These are phyloP conservation scores for Kodamaea arcana DNA, from an alignment of 1,139 yeast species.

Conservation along the genomic window DNA sequence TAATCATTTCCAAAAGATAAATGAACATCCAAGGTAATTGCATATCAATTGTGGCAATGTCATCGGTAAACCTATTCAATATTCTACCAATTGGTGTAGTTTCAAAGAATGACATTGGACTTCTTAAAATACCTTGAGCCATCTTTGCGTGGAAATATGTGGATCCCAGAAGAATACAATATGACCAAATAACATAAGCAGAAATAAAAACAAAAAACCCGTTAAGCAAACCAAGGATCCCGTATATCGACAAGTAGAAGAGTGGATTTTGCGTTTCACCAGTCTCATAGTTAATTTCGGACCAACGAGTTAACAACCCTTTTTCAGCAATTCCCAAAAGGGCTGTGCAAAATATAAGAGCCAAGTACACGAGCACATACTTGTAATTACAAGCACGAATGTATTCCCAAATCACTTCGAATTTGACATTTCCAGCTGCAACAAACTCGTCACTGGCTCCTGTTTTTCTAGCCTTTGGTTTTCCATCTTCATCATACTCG, in stretches of 20 bases:
- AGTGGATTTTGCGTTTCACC: conserved; percentile 23
- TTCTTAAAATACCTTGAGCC: conserved; percentile 34
- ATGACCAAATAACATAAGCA: conserved; percentile 30
- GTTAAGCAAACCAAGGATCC: conserved; percentile 24
- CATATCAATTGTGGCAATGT: conserved; percentile 31
- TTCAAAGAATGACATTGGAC: conserved; percentile 44
- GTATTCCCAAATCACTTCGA: conserved; percentile 29
- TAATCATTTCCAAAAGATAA: conserved; percentile 19
- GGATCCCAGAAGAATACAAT: conserved; percentile 31
- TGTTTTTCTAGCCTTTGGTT: conserved; percentile 14
- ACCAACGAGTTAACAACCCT: conserved; percentile 36
- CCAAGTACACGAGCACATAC: conserved; percentile 24
- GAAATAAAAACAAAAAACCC: conserved; percentile 26
- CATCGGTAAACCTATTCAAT: conserved; percentile 38
- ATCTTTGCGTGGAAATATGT: conserved; percentile 34
- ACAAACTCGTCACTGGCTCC: conserved; percentile 28
- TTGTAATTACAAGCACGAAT: conserved; percentile 33
- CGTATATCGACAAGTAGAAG: conserved; percentile 24
- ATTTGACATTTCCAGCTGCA: conserved; percentile 31
- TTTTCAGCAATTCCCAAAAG: conserved; percentile 25
- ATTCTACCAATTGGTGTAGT: conserved; percentile 43
- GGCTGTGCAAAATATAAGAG: conserved; percentile 19
- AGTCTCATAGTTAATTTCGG: conserved; percentile 26
- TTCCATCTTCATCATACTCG: conserved; percentile 11
- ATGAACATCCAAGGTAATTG: conserved; percentile 31